Conservation (phyloP, 495 filamentous ascomycete species). For the Astrothelium subdiscretum region DNA sequence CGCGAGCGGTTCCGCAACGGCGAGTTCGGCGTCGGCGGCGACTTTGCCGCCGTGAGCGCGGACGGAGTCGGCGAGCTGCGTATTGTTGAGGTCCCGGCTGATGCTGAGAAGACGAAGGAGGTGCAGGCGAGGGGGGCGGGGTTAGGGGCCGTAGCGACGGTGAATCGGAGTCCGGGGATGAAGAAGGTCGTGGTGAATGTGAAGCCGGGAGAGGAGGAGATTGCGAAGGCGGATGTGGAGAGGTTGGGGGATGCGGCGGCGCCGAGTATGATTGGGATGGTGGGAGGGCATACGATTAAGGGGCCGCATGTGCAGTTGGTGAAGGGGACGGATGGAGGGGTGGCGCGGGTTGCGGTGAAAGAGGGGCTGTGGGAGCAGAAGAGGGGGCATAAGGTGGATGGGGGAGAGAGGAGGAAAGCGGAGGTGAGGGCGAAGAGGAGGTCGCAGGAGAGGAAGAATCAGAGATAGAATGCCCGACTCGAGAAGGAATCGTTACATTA, state of each 20-base stretch:
- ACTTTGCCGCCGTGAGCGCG: slow-evolving; percentile 53
- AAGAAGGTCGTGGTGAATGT: slow-evolving; percentile 62
- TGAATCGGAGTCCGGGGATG: slow-evolving; percentile 39
- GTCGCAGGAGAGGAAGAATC: slow-evolving; percentile 29
- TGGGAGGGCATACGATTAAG: slow-evolving; percentile 49
- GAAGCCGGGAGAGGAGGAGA: slow-evolving; percentile 36
- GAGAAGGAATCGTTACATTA: too few species aligned
- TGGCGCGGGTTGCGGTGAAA: slow-evolving; percentile 52
- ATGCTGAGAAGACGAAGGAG: slow-evolving; percentile 2
- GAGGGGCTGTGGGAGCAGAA: slow-evolving; percentile 84
- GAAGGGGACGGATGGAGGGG: slow-evolving; percentile 48
- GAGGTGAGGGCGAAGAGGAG: slow-evolving; percentile 65
- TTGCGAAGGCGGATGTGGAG: slow-evolving; percentile 33
- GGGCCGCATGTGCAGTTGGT: slow-evolving; percentile 59
- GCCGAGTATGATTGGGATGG: slow-evolving; percentile 34
- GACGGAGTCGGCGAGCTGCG: slow-evolving; percentile 60
- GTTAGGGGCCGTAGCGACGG: slow-evolving; percentile 27
- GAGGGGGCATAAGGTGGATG: slow-evolving; percentile 84
- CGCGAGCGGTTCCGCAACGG: slow-evolving; percentile 70
- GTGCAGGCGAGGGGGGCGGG: slow-evolving; percentile 1
- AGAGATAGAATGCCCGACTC: too few species aligned
- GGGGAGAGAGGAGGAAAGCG: slow-evolving; percentile 80
- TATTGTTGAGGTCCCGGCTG: slow-evolving; percentile 48
- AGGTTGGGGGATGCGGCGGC: slow-evolving; percentile 21
- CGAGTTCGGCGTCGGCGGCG: slow-evolving; percentile 65